These are phyloP conservation scores for Tuber borchii DNA, from an alignment of 495 filamentous ascomycete species.

Conservation along the genomic window DNA sequence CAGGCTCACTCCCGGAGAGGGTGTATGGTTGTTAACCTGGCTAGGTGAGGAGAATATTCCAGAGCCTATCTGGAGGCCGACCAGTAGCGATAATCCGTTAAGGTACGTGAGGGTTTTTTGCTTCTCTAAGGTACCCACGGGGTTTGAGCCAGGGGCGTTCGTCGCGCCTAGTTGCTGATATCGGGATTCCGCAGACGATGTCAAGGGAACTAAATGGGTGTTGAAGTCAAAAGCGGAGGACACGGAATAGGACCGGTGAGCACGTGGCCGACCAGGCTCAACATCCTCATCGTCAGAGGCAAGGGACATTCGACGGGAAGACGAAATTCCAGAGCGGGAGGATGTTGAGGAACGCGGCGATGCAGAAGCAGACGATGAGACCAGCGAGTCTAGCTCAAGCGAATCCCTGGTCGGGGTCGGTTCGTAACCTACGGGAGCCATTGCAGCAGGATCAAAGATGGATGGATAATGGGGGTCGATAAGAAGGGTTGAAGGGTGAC, in stretches of 20 bases:
- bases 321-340: constrained; percentile 77
- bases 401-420: constrained; percentile 69
- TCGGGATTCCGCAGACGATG: constrained; percentile 64
- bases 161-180: constrained; percentile 78
- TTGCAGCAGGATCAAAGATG: neutral
- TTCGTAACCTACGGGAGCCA: constrained; percentile 42
- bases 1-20: constrained; percentile 83
- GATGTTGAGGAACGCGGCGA: constrained; percentile 59
- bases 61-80: constrained; percentile 92
- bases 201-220: constrained; percentile 82
- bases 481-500: neutral
- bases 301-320: constrained; percentile 83
- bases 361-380: constrained; percentile 61
- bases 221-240: constrained; percentile 92
- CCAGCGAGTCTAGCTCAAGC: constrained; percentile 90
- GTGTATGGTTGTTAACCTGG: constrained; percentile 87
- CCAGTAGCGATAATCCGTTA: constrained; percentile 82
- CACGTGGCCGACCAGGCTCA: constrained; percentile 47
- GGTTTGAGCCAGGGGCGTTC: constrained; percentile 48
- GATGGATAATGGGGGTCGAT: neutral
- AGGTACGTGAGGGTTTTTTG: constrained; percentile 92
- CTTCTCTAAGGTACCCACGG: constrained; percentile 64
- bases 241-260: constrained; percentile 73
- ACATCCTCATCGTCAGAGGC: constrained; percentile 59
- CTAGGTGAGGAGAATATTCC: constrained; percentile 94